Evolutionary conservation across 2,329 filamentous ascomycete species (phyloP).

Genomic region (Fusarium sp.): DNA sequence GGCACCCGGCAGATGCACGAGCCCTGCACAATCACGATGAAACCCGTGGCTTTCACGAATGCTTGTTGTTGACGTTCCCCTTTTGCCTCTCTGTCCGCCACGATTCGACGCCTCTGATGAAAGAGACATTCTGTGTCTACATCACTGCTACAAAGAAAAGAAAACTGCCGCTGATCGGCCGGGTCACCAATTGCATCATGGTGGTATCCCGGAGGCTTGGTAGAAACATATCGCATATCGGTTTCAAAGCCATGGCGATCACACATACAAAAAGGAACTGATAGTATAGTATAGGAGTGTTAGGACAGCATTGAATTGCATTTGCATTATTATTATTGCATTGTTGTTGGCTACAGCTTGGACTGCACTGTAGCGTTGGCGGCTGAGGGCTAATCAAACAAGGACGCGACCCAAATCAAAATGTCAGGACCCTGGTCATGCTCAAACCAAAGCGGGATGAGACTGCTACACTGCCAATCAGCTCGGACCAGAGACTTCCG

Average conservation of each 20-base stretch:
- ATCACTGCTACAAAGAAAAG: constrained; percentile 9
- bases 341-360: constrained; percentile 1
- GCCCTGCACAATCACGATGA: constrained; percentile 21
- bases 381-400: constrained; percentile 28
- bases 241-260: constrained; percentile 24
- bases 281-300: too few relatives aligned
- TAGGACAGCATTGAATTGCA: background rate
- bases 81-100: background rate
- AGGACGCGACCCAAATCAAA: constrained; percentile 17
- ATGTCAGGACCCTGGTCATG: constrained; percentile 26
- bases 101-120: constrained; percentile 20
- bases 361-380: constrained; percentile 8
- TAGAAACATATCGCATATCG: constrained; percentile 15
- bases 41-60: constrained; percentile 20
- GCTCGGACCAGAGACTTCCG: constrained; percentile 1
- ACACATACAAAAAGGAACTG: background rate
- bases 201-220: constrained; percentile 10
- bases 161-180: constrained; percentile 19
- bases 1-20: constrained; percentile 25
- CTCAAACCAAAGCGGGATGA: constrained; percentile 44
- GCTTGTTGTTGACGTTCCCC: constrained; percentile 15
- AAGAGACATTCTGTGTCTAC: constrained; percentile 3
- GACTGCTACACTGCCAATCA: constrained; percentile 24
- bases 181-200: constrained; percentile 22
- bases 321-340: background rate